Percentiles rank a stretch among this genome's conserved stretches.
These are phyloP conservation scores for Breynia disticha DNA, from an alignment of 441 rosid genomes.

Conservation along the genomic window DNA sequence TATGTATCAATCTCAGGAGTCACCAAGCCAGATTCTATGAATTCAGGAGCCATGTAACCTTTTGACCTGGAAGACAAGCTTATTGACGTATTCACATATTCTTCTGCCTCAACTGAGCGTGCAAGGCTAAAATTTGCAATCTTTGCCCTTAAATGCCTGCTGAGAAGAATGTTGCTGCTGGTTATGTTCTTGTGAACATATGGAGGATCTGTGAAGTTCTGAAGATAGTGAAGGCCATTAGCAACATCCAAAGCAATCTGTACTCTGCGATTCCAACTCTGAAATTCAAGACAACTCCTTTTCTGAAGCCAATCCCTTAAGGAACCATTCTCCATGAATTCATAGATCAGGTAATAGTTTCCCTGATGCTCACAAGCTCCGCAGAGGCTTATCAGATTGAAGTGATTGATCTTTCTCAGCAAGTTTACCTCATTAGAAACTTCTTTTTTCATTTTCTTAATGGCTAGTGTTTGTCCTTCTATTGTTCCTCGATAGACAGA, in stretches of 20 bases:
- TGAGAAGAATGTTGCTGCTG: conserved; percentile 33
- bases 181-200: conserved; percentile 34
- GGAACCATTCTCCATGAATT: conserved; percentile 33
- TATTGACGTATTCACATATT: conserved; percentile 8
- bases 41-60: conserved; percentile 32
- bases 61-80: conserved; percentile 10
- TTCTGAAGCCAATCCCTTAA: conserved; percentile 27
- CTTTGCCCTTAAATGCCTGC: conserved; percentile 22
- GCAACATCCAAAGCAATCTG: conserved; percentile 40
- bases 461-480: conserved; percentile 22
- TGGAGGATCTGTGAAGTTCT: conserved; percentile 36
- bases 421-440: conserved; percentile 31
- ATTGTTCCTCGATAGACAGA: conserved; percentile 24
- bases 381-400: conserved; percentile 29
- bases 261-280: conserved; percentile 26
- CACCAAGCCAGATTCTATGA: conserved; percentile 23
- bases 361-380: conserved; percentile 25
- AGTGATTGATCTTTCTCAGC: conserved; percentile 34
- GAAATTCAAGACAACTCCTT: conserved; percentile 12
- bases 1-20: conserved; percentile 28
- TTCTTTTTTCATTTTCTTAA: conserved; percentile 23
- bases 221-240: conserved; percentile 43
- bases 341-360: conserved; percentile 26
- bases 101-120: conserved; percentile 15
- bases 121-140: conserved; percentile 24